phyloP scores from a whole-genome alignment of 176 grass and related monocot species.

The Phragmites australis region DNA sequence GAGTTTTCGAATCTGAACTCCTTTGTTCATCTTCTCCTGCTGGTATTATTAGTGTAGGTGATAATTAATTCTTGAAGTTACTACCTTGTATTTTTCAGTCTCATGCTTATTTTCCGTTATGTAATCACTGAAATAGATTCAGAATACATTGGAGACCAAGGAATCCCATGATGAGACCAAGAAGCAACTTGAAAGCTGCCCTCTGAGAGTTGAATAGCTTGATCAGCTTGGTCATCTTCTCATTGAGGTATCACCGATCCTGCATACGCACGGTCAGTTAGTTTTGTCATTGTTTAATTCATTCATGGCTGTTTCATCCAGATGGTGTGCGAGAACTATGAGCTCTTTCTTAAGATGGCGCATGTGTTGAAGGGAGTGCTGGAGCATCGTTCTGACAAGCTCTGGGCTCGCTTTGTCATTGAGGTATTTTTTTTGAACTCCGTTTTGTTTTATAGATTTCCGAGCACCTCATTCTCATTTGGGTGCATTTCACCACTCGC shows the following conservation, averaged over 20 bases:
- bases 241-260: slow-evolving; percentile 51
- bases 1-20: neutral
- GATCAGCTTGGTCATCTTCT: slow-evolving; percentile 68
- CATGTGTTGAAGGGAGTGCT: slow-evolving; percentile 53
- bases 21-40: neutral
- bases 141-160: slow-evolving; percentile 10
- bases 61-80: no score
- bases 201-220: slow-evolving; percentile 70
- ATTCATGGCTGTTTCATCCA: slow-evolving; percentile 16
- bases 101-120: neutral
- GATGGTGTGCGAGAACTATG: slow-evolving; percentile 60
- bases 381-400: slow-evolving; percentile 45
- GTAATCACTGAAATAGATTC: slow-evolving; percentile 11
- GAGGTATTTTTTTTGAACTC: slow-evolving; percentile 40
- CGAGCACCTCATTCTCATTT: neutral
- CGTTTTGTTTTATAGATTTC: neutral
- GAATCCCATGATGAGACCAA: slow-evolving; percentile 9
- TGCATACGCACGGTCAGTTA: neutral
- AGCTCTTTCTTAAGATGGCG: slow-evolving; percentile 60
- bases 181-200: slow-evolving; percentile 40
- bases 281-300: neutral
- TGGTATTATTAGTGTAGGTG: neutral
- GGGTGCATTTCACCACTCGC: neutral
- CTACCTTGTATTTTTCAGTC: neutral
- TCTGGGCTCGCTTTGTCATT: slow-evolving; percentile 64